These are phyloP conservation scores for Chrysosporium queenslandicum DNA, from an alignment of 2,329 filamentous ascomycete species.

Conservation along the genomic window DNA sequence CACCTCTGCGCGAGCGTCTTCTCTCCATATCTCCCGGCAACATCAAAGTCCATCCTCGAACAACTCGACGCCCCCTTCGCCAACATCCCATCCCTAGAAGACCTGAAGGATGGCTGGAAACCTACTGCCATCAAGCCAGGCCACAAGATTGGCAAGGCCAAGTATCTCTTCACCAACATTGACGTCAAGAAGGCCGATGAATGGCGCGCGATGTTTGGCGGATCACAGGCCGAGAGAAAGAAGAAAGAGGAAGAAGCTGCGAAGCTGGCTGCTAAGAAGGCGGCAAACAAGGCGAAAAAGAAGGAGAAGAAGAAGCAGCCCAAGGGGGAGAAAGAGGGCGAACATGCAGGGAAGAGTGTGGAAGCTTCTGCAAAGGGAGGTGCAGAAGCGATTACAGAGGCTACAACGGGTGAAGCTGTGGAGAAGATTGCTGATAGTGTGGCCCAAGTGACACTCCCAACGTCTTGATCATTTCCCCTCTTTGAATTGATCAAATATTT, in stretches of 20 bases:
- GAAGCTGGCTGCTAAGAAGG: conserved; percentile 36
- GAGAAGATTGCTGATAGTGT: conserved; percentile 36
- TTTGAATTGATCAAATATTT: too few relatives aligned
- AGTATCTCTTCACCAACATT: conserved; percentile 74
- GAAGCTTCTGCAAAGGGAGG: conserved; percentile 31
- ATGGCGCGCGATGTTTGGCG: conserved; percentile 68
- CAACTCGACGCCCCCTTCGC: conserved; percentile 58
- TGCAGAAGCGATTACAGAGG: conserved; percentile 22
- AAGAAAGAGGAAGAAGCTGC: conserved; percentile 60
- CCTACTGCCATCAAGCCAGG: conserved; percentile 52
- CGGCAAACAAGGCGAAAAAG: conserved; percentile 28
- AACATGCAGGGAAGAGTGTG: conserved; percentile 18
- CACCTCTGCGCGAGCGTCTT: conserved; percentile 70
- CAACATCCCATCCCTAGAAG: conserved; percentile 48
- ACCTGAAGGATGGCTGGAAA: conserved; percentile 52
- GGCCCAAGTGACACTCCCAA: conserved; percentile 35
- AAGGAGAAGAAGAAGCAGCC: conserved; percentile 24
- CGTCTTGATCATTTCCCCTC: too few relatives aligned
- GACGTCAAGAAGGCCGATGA: conserved; percentile 70
- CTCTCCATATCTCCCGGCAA: conserved; percentile 77
- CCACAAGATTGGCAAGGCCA: conserved; percentile 71
- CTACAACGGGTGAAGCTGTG: conserved; percentile 28
- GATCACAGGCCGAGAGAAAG: conserved; percentile 54
- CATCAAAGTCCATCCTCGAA: conserved; percentile 60
- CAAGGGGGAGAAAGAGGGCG: conserved; percentile 16